These are phyloP conservation scores for Lippia alba DNA, from an alignment of 305 asterid species.

Conservation along the genomic window DNA sequence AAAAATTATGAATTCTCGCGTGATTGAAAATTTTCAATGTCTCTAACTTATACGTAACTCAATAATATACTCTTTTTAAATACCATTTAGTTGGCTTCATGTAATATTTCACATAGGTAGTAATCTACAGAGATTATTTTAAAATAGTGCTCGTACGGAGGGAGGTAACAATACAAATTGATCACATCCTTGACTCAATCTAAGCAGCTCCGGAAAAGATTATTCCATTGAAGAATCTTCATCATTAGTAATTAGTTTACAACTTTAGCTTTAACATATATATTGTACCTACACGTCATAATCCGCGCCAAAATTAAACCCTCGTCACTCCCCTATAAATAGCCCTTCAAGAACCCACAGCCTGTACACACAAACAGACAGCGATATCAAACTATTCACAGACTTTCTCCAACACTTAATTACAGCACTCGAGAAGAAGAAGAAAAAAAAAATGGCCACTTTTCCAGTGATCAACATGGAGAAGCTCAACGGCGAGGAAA, in stretches of 20 bases:
- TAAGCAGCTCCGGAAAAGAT: background rate
- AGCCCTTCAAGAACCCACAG: conserved; percentile 24
- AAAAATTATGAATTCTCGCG: no score
- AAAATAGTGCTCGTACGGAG: no score
- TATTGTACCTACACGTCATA: conserved; percentile 7
- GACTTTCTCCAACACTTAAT: no score
- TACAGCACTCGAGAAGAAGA: conserved; percentile 26
- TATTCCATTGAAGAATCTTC: background rate
- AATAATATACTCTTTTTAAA: no score
- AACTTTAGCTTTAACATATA: background rate
- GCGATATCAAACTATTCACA: no score
- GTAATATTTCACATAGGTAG: no score
- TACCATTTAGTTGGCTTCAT: no score
- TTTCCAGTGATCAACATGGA: conserved; percentile 75
- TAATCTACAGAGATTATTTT: no score
- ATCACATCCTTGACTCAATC: background rate
- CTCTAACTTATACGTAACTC: no score
- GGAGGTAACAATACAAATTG: no score
- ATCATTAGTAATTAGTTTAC: no score
- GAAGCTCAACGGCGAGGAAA: conserved; percentile 66
- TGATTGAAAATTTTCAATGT: no score
- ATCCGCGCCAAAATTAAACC: conserved; percentile 2
- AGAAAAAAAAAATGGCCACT: conserved; percentile 46
- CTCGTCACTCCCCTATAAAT: conserved; percentile 53
- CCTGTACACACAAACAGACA: conserved; percentile 10